These are phyloP conservation scores for Corchorus capsularis DNA, from an alignment of 345 rosid genomes.

Conservation along the genomic window DNA sequence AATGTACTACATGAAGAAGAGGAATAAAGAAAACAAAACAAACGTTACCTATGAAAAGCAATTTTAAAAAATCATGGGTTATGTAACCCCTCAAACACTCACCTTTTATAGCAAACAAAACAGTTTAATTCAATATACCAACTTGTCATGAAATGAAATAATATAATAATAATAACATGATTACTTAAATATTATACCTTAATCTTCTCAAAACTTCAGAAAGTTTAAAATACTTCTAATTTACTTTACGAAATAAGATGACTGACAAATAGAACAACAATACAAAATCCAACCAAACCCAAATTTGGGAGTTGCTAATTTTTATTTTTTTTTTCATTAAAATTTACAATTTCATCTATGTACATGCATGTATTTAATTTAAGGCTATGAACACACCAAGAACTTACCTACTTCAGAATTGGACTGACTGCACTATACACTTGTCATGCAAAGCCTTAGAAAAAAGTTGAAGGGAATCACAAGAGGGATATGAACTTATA, in stretches of 20 bases:
- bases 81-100: not conserved
- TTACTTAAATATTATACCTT: too few species aligned
- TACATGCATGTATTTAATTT: not conserved
- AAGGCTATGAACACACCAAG: not conserved
- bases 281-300: constrained; percentile 11
- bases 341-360: not conserved
- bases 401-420: constrained; percentile 9
- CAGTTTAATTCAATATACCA: not conserved
- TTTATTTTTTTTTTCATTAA: not conserved
- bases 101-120: constrained; percentile 11
- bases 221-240: not conserved
- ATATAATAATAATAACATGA: not conserved
- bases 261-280: constrained; percentile 3
- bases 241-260: not conserved
- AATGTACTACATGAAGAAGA: not conserved
- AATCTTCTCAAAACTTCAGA: not conserved
- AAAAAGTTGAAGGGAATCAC: constrained; percentile 12
- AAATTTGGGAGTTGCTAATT: not conserved
- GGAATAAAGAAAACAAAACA: not conserved
- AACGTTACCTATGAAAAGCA: not conserved
- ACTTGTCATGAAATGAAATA: not conserved
- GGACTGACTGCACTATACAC: not conserved
- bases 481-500: constrained; percentile 17
- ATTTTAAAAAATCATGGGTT: not conserved
- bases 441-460: constrained; percentile 3